Evolutionary conservation across 345 rosid genomes (phyloP).

Genomic region (Microcos paniculata): DNA sequence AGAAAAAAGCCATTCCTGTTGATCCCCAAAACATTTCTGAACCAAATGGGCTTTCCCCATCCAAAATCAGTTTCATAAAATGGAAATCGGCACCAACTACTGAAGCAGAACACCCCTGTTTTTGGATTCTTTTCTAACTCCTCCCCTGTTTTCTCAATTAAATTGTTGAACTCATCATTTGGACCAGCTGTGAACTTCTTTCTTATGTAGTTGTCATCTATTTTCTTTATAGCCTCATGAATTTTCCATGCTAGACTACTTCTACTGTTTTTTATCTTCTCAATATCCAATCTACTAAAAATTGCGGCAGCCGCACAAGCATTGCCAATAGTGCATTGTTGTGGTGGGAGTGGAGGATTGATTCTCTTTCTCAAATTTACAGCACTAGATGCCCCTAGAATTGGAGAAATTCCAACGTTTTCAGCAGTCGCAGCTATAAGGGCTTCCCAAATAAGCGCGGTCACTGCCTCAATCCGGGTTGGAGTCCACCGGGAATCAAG

Average conservation of each 20-base stretch:
- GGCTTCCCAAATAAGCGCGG: constrained; percentile 22
- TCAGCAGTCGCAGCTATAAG: neutral
- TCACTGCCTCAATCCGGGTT: neutral
- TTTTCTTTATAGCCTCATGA: constrained; percentile 10
- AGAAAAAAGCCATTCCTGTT: constrained; percentile 8
- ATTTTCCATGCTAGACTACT: constrained; percentile 4
- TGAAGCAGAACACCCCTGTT: constrained; percentile 4
- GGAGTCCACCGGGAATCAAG: neutral
- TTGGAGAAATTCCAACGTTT: neutral
- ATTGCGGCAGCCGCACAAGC: neutral
- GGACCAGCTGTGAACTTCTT: constrained; percentile 17
- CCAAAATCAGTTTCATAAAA: constrained; percentile 30
- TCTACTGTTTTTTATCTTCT: neutral
- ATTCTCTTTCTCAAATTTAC: constrained; percentile 24
- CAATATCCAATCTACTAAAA: neutral
- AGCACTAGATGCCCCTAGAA: neutral
- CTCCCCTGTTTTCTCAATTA: neutral
- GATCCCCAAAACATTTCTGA: neutral
- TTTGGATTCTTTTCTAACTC: neutral
- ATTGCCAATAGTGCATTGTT: constrained; percentile 19
- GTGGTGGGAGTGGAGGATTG: constrained; percentile 19
- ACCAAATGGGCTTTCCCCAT: constrained; percentile 32
- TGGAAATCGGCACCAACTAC: constrained; percentile 28
- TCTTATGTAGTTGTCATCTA: constrained; percentile 1
- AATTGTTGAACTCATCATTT: neutral